Evolutionary conservation across 2,329 filamentous ascomycete species (phyloP).

Genomic region (Penicillium sp.): DNA sequence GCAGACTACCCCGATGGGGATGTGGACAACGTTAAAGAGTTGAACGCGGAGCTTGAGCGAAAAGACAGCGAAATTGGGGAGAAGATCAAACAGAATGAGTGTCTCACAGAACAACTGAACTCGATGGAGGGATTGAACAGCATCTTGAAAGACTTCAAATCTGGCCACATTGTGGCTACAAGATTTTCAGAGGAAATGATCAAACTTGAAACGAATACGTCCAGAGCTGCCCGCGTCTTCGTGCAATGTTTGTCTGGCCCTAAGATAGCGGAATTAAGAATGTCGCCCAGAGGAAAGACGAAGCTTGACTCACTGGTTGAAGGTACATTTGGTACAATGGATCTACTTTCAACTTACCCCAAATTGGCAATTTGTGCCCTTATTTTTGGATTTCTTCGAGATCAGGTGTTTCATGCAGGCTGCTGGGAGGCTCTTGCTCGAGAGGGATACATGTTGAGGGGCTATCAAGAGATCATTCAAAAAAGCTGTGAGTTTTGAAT

Average conservation of each 20-base stretch:
- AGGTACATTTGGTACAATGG: background rate
- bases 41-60: background rate
- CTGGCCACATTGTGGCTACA: background rate
- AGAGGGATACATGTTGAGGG: slow-evolving; percentile 1
- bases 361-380: background rate
- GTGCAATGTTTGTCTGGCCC: background rate
- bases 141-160: background rate
- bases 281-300: too few species aligned
- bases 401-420: background rate
- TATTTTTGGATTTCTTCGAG: background rate
- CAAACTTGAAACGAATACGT: background rate
- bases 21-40: background rate
- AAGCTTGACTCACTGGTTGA: background rate
- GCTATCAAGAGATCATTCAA: background rate
- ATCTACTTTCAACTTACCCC: background rate
- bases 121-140: background rate
- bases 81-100: background rate
- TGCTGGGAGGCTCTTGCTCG: background rate
- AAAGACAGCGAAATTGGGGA: background rate
- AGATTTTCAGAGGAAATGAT: background rate
- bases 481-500: background rate
- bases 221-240: background rate
- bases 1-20: background rate
- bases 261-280: background rate
- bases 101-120: background rate